These are phyloP conservation scores for Phlebiopsis gigantea DNA, from an alignment of 768 basidiomycete genomes.

Conservation along the genomic window DNA sequence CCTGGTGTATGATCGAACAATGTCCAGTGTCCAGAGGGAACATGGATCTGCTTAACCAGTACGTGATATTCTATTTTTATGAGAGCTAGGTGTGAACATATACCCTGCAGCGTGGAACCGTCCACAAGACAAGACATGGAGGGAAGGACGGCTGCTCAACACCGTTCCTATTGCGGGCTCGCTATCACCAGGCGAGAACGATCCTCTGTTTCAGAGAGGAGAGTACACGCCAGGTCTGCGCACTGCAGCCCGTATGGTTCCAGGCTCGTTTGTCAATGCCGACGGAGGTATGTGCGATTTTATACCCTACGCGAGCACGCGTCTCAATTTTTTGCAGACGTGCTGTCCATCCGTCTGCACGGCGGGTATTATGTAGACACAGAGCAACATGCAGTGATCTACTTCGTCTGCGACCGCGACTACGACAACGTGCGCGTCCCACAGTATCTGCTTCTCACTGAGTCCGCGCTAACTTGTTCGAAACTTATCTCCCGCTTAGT, in stretches of 20 bases:
- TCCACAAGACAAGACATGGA: conserved; percentile 18
- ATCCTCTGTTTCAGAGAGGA: conserved; percentile 9
- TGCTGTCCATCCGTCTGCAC: conserved; percentile 21
- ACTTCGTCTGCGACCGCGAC: conserved; percentile 24
- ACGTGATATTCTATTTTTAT: conserved; percentile 3
- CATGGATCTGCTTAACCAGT: conserved; percentile 28
- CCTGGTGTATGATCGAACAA: neutral
- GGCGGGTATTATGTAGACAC: conserved; percentile 26
- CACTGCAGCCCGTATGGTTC: conserved; percentile 16
- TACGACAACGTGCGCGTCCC: conserved; percentile 22
- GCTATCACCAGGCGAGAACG: conserved; percentile 9
- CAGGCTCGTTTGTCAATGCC: neutral
- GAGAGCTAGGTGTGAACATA: neutral
- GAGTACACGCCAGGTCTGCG: conserved; percentile 20
- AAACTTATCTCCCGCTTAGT: neutral
- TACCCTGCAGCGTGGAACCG: conserved; percentile 9
- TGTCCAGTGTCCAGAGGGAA: conserved; percentile 25
- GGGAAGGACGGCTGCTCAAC: conserved; percentile 20
- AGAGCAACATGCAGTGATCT: conserved; percentile 21
- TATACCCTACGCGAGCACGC: neutral
- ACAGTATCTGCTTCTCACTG: neutral
- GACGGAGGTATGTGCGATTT: conserved; percentile 12
- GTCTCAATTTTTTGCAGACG: conserved; percentile 6
- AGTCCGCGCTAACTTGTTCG: neutral
- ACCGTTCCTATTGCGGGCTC: conserved; percentile 24